These are phyloP conservation scores for Saccharomycopsis amapae DNA, from an alignment of 805 yeast species.

Conservation along the genomic window DNA sequence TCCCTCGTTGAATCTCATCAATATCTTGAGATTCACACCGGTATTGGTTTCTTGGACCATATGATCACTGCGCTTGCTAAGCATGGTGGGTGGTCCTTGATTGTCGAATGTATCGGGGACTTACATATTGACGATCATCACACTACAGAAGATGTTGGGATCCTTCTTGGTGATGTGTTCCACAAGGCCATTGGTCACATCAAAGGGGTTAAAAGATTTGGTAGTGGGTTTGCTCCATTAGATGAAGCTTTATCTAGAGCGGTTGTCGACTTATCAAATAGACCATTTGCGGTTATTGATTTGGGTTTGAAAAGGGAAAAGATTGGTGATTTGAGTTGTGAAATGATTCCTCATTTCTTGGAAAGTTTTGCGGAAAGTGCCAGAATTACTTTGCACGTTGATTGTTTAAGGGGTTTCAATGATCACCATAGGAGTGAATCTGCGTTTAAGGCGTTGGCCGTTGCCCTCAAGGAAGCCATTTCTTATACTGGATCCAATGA, in stretches of 20 bases:
- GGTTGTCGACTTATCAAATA: conserved; percentile 88
- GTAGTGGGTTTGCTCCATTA: conserved; percentile 87
- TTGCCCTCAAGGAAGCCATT: conserved; percentile 83
- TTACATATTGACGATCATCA: conserved; percentile 96
- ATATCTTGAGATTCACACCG: conserved; percentile 74
- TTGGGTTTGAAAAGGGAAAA: conserved; percentile 87
- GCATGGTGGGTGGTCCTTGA: conserved; percentile 92
- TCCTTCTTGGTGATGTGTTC: conserved; percentile 85
- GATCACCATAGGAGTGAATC: conserved; percentile 96
- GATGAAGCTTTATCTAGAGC: conserved; percentile 95
- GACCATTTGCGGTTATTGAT: conserved; percentile 88
- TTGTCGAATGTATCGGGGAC: conserved; percentile 89
- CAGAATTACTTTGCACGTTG: conserved; percentile 86
- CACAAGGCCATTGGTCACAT: conserved; percentile 84
- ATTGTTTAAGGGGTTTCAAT: conserved; percentile 85
- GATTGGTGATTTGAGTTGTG: conserved; percentile 85
- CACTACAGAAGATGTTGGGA: conserved; percentile 91
- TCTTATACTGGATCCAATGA: conserved; percentile 80
- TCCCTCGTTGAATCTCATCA: conserved; percentile 65
- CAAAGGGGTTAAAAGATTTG: conserved; percentile 88
- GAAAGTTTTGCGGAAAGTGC: conserved; percentile 94
- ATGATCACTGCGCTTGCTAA: conserved; percentile 97
- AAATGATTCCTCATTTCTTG: conserved; percentile 96
- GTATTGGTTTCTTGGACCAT: conserved; percentile 93
- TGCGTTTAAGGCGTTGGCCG: conserved; percentile 93